These are phyloP conservation scores for Crithidia thermophila DNA, from an alignment of 208 protist species.

Conservation along the genomic window DNA sequence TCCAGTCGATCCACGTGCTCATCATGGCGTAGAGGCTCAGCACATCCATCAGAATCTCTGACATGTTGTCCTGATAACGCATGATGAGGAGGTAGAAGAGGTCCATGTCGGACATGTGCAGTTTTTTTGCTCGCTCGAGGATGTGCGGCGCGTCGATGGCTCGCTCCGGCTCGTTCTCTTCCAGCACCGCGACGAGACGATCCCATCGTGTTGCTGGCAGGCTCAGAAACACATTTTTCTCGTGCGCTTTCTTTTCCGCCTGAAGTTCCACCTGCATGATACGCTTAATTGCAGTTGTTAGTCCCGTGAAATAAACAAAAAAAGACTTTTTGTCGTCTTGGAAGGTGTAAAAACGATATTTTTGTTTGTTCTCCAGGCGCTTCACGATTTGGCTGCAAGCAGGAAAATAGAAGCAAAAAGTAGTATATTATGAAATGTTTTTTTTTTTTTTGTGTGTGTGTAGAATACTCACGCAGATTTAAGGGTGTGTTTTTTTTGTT, in stretches of 20 bases:
- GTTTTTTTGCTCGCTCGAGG: slow-evolving; percentile 43
- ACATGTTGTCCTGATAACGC: slow-evolving; percentile 42
- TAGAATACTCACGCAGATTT: too few species aligned
- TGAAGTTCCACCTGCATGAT: not conserved
- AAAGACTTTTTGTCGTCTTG: too few species aligned
- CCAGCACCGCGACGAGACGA: slow-evolving; percentile 48
- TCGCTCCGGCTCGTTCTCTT: slow-evolving; percentile 49
- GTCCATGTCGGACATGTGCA: slow-evolving; percentile 44
- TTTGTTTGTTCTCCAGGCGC: too few species aligned
- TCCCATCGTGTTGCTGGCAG: slow-evolving; percentile 56
- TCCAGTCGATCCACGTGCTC: slow-evolving; percentile 50
- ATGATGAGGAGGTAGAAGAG: slow-evolving; percentile 48
- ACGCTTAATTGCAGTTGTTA: too few species aligned
- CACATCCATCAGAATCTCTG: slow-evolving; percentile 24
- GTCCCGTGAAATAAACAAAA: too few species aligned
- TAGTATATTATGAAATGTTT: not conserved
- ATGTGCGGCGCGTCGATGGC: slow-evolving; percentile 57
- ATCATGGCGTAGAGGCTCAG: slow-evolving; percentile 51
- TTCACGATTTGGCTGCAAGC: too few species aligned
- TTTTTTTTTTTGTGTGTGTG: not conserved
- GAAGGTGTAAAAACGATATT: too few species aligned
- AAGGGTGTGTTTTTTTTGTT: not conserved
- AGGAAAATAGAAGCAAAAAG: slow-evolving; percentile 17
- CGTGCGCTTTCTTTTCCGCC: not conserved
- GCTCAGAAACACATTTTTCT: slow-evolving; percentile 5